Percentiles rank a stretch among this genome's conserved stretches.
phyloP scores from a whole-genome alignment of 2,329 filamentous ascomycete species.

The Beauveria rudraprayagi region DNA sequence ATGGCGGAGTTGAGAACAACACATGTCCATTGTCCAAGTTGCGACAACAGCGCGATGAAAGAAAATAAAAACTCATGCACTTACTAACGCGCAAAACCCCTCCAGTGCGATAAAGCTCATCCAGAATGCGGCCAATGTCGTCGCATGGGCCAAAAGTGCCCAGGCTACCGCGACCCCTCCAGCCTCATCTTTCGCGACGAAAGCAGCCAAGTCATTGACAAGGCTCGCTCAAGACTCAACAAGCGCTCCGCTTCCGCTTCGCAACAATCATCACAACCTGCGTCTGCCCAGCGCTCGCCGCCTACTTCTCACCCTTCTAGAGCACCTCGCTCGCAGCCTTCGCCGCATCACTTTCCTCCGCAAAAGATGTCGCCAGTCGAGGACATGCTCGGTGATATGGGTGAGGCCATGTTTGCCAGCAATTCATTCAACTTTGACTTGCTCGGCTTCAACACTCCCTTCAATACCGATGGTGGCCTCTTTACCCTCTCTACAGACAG shows the following conservation, averaged over 20 bases:
- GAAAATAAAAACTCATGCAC: neutral
- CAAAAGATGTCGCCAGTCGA: slow-evolving; percentile 4
- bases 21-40: neutral
- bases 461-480: slow-evolving; percentile 8
- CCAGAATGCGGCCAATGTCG: slow-evolving; percentile 13
- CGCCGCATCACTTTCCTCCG: neutral
- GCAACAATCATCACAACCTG: neutral
- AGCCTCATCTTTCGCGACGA: slow-evolving; percentile 12
- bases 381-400: slow-evolving; percentile 10
- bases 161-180: slow-evolving; percentile 11
- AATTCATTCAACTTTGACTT: slow-evolving; percentile 6
- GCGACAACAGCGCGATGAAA: neutral
- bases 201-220: slow-evolving; percentile 13
- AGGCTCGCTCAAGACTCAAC: slow-evolving; percentile 8
- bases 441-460: slow-evolving; percentile 9
- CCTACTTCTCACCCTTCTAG: neutral
- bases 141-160: slow-evolving; percentile 11
- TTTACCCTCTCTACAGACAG: slow-evolving; percentile 5
- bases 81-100: neutral
- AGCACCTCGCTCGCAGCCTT: neutral
- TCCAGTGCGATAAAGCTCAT: slow-evolving; percentile 11
- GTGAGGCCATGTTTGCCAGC: slow-evolving; percentile 10
- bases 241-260: slow-evolving; percentile 1
- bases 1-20: neutral
- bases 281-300: slow-evolving; percentile 2